phyloP scores from a whole-genome alignment of 2,329 filamentous ascomycete genomes.

The Fusarium nygamai region DNA sequence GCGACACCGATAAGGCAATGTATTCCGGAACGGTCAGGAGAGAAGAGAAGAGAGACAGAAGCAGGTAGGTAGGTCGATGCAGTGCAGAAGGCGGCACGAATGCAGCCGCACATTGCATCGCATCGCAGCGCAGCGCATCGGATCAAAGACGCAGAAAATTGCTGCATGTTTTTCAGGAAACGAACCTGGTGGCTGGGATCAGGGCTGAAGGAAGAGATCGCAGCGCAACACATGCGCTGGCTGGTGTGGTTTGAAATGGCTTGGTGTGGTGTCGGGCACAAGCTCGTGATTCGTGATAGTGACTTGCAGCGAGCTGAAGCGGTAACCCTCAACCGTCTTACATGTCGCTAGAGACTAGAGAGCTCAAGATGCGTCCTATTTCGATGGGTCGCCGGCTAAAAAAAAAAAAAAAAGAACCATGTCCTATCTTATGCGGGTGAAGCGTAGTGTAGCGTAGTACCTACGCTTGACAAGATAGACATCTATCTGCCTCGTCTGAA shows the following conservation, averaged over 20 bases:
- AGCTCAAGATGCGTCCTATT: not conserved
- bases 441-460: conserved; percentile 15
- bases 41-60: not conserved
- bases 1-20: conserved; percentile 11
- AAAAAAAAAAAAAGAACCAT: conserved; percentile 28
- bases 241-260: conserved; percentile 12
- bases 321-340: conserved; percentile 1
- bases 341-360: not conserved
- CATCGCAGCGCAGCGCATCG: not conserved
- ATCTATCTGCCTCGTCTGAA: conserved; percentile 29
- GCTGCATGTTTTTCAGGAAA: conserved; percentile 21
- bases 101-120: conserved; percentile 16
- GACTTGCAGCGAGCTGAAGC: conserved; percentile 27
- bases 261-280: conserved; percentile 13
- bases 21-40: not conserved
- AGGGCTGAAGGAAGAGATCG: conserved; percentile 35
- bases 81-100: conserved; percentile 16
- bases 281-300: conserved; percentile 16
- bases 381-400: conserved; percentile 18
- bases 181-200: conserved; percentile 29
- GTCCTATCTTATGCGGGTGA: conserved; percentile 8
- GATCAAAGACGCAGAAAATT: conserved; percentile 8
- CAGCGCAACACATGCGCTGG: conserved; percentile 24
- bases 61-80: conserved; percentile 10
- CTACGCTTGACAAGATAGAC: conserved; percentile 31